A percentile compares a stretch with the other conserved stretches of the same genome.
Evolutionary conservation across 208 protist species (phyloP).

Genomic region (Vickermania spadyakhi): DNA sequence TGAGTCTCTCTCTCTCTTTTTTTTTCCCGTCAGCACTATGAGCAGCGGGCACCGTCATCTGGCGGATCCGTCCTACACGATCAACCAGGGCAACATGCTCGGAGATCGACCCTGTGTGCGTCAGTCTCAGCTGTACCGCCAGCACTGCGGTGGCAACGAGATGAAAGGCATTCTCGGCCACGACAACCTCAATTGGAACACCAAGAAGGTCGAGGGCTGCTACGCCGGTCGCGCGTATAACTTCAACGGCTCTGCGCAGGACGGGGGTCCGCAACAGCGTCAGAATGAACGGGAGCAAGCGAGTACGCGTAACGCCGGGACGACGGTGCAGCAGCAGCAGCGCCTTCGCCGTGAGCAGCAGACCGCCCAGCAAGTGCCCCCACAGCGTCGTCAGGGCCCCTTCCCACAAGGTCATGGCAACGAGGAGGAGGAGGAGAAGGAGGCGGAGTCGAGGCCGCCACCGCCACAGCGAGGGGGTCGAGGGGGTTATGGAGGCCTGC

Average conservation of each 20-base stretch:
- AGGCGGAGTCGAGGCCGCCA: too few species aligned
- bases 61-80: conserved; percentile 45
- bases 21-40: conserved; percentile 2
- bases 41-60: conserved; percentile 62
- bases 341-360: not conserved
- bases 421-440: too few species aligned
- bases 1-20: conserved; percentile 15
- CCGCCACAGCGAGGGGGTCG: too few species aligned
- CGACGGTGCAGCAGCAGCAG: conserved; percentile 2
- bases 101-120: conserved; percentile 84
- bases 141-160: conserved; percentile 64
- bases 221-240: conserved; percentile 70
- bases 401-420: too few species aligned
- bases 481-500: too few species aligned
- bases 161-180: conserved; percentile 86
- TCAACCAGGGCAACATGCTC: conserved; percentile 84
- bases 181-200: conserved; percentile 74
- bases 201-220: conserved; percentile 56
- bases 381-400: not conserved
- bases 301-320: not conserved
- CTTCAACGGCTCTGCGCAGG: conserved; percentile 23
- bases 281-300: not conserved
- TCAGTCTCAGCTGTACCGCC: conserved; percentile 70
- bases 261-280: not conserved
- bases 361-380: not conserved